Base-by-base conservation (phyloP, 208 protist genomes). In the Tetramitus jugosus region DNA sequence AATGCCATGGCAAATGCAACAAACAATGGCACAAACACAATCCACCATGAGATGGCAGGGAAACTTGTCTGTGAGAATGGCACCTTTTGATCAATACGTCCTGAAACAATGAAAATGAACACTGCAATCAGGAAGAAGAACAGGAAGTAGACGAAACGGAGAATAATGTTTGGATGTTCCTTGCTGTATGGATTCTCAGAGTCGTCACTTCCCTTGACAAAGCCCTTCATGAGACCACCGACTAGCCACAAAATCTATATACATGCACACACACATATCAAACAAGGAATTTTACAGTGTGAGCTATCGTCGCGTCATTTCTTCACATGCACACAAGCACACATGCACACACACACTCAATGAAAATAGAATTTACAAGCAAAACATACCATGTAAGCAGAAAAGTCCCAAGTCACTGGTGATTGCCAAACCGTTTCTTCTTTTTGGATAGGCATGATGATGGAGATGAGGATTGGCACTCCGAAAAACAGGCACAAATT, bases 171-270 rank as follows among this genome's bases (percentile, higher is more conserved):
- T 31, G 31, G 13, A 4, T 49, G 43, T n/a, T 71, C 23, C 10
- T 45, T 35, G 43, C 10, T 20, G 49, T 49, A 71, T 71, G 64
- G 64, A 13, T 71, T 71, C 7, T 26, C 33, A 33, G 23, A 17
- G n/a, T 71, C 64, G 43, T 71, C 64, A 35, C 23, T 71, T 71
- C 39, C 39, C 33, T 40, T 71, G 49, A 71, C 39, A 39, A 71
- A 71, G 13, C 31, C 64, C 29, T 71, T 71, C 39, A 71, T 35
- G 2, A 49, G 17, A 33, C 23, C 64, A 33, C 64, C 64, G 29
- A 71, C 64, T 1, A 69, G 14, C 62, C 62, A 69, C 7, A 69
- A 37, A 43, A n/a, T n/a, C 56, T 17, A 62, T 10, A 29, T 37
- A 62, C 23, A 62, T 10, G n/a, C n/a, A 33, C 23, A 62, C 56